A percentile compares a stretch with the other conserved stretches of the same genome.
Evolutionary conservation across 495 filamentous ascomycete species (phyloP).

Genomic region (Parathielavia appendiculata): DNA sequence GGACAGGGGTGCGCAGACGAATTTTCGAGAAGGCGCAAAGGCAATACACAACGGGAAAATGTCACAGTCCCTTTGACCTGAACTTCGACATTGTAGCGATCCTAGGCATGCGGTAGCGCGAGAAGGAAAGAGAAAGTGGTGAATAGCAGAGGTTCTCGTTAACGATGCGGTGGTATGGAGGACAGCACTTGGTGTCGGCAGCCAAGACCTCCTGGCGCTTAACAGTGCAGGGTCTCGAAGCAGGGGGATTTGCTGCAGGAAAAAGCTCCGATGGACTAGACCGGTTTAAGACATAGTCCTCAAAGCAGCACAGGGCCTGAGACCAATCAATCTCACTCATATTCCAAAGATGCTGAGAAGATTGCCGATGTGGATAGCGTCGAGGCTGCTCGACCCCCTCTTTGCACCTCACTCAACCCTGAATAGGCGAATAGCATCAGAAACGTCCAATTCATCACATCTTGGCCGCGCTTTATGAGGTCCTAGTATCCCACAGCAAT

Average conservation of each 20-base stretch:
- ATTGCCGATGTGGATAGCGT: slow-evolving; percentile 1
- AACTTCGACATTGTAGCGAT: not conserved
- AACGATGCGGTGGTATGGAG: not conserved
- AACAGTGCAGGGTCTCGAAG: slow-evolving; percentile 9
- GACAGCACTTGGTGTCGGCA: not conserved
- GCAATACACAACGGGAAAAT: not conserved
- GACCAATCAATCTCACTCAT: not conserved
- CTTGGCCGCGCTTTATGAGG: slow-evolving; percentile 1
- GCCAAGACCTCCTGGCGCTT: slow-evolving; percentile 24
- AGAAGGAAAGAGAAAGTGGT: not conserved
- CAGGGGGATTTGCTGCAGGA: slow-evolving; percentile 2
- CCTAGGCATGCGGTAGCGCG: not conserved
- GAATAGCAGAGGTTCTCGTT: not conserved
- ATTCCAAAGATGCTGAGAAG: too few species aligned
- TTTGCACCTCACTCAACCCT: not conserved
- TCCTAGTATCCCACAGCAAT: not conserved
- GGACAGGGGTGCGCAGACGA: slow-evolving; percentile 30
- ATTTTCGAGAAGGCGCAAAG: not conserved
- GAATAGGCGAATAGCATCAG: not conserved
- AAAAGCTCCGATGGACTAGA: slow-evolving; percentile 13
- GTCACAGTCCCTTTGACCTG: not conserved
- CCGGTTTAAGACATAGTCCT: slow-evolving; percentile 5
- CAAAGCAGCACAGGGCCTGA: not conserved
- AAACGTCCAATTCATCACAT: slow-evolving; percentile 1
- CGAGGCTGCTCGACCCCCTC: slow-evolving; percentile 2